Conservation (phyloP, 2,329 filamentous ascomycete genomes). For the Colletotrichum lini region DNA sequence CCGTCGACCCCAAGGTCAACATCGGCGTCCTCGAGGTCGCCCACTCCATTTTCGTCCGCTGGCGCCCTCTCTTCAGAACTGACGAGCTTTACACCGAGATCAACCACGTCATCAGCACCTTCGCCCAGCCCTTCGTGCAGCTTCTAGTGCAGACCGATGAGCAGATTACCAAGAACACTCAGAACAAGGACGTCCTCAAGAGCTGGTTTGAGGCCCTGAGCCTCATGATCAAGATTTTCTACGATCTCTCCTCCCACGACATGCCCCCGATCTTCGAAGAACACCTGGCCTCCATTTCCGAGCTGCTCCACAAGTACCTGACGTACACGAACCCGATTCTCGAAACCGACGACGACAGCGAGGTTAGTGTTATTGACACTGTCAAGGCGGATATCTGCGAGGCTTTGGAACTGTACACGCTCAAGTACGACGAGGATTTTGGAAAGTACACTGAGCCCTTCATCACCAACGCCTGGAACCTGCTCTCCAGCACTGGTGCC, state of each 20-base stretch:
- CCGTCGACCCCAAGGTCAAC: constrained; percentile 86
- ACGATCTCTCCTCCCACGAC: constrained; percentile 98
- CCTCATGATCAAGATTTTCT: constrained; percentile 91
- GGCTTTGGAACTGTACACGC: constrained; percentile 87
- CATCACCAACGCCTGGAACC: constrained; percentile 90
- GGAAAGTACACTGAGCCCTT: constrained; percentile 85
- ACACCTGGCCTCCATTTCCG: constrained; percentile 82
- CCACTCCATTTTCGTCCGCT: constrained; percentile 97
- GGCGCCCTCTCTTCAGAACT: constrained; percentile 93
- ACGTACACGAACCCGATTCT: constrained; percentile 89
- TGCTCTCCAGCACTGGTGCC: constrained; percentile 87
- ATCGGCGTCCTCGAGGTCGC: constrained; percentile 96
- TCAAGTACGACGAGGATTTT: constrained; percentile 97
- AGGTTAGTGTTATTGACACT: constrained; percentile 86
- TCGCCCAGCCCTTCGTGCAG: constrained; percentile 85
- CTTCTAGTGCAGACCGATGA: constrained; percentile 82
- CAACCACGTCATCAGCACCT: constrained; percentile 91
- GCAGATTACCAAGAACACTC: constrained; percentile 80
- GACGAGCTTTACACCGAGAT: constrained; percentile 96
- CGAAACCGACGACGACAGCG: constrained; percentile 88
- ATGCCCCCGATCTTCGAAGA: constrained; percentile 95
- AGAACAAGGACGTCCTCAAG: constrained; percentile 81
- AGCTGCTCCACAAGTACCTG: constrained; percentile 92
- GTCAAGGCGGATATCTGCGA: constrained; percentile 97
- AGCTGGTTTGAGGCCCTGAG: constrained; percentile 89